Evolutionary conservation across 2,329 filamentous ascomycete genomes (phyloP), one percentile per base, ranked within the genome.

Genomic region (Myriosclerotinia curreyana): DNA sequence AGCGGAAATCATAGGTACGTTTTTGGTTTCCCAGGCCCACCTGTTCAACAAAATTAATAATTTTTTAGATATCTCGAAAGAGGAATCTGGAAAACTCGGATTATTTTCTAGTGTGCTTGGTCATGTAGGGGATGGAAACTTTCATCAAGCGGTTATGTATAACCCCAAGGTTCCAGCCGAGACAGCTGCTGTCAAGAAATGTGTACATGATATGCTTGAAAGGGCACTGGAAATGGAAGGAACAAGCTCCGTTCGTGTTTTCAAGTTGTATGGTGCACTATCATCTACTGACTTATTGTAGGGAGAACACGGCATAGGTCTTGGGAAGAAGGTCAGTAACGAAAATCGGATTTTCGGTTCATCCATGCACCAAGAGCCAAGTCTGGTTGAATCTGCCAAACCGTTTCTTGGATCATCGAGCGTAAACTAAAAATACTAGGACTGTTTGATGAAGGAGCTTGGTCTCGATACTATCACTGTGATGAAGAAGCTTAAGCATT

Each of bases 131-230:
- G 92, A 96, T 73, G 92, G 92, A 49, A 96, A 96, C 76, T 96
- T 96, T 79, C 92, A 96, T 75, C 88, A 92, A 75, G 90, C 88
- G 72, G 93, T 97, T 76, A 89, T 96, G 78, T 96, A 96, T 75
- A 85, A 94, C 76, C 84, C 84, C n/a, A 81, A 81, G 34, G 81
- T 92, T 65, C 82, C 85, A 5, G 83, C 79, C 22, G 89, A 96
- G 76, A 83, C 84, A 60, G 86, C 81, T 44, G 88, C 87, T 66
- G 91, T 95, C 2, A 89, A 93, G 72, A 83, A 82, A 63, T 90
- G 89, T 67, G 91, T 96, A 46, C 85, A 93, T 72, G 87, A 90
- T 69, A 96, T 96, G 92, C 90, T 96, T 22, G 84, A 89, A 70
- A 84, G 90, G 17, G 93, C 92, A 2, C 77, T 96, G 20, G 90